phyloP scores from a whole-genome alignment of 495 filamentous ascomycete species.

The Xylaria telfairii region DNA sequence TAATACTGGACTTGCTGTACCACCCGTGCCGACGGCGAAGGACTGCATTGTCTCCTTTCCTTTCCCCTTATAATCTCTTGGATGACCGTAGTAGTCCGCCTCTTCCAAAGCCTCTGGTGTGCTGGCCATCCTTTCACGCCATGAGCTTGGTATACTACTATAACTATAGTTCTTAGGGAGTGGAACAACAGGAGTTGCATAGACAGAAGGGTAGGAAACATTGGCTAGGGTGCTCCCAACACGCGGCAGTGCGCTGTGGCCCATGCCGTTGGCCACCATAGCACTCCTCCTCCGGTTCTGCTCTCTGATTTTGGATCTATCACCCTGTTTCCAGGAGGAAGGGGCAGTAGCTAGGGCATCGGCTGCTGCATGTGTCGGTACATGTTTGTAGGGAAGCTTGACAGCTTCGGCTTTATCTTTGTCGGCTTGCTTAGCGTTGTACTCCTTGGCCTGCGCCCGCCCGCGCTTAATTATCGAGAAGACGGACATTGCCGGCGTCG shows the following conservation, averaged over 20 bases:
- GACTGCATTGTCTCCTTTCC: constrained; percentile 27
- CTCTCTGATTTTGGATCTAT: constrained; percentile 49
- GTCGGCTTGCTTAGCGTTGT: constrained; percentile 51
- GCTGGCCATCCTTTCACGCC: constrained; percentile 33
- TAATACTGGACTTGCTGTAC: constrained; percentile 17
- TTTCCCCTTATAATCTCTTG: constrained; percentile 33
- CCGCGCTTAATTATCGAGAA: constrained; percentile 56
- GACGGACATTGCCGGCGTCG: constrained; percentile 53
- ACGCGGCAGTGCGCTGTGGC: constrained; percentile 45
- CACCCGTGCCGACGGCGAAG: constrained; percentile 18
- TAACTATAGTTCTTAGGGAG: constrained; percentile 52
- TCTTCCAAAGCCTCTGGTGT: constrained; percentile 25
- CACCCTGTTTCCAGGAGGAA: constrained; percentile 51
- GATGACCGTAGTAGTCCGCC: constrained; percentile 25
- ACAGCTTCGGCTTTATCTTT: constrained; percentile 46
- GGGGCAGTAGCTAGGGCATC: constrained; percentile 63
- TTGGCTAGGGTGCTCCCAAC: constrained; percentile 50
- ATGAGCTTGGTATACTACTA: constrained; percentile 42
- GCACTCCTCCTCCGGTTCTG: constrained; percentile 51
- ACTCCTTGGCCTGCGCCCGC: constrained; percentile 57
- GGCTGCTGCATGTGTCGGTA: constrained; percentile 62
- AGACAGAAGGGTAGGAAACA: constrained; percentile 49
- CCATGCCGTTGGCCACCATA: constrained; percentile 41
- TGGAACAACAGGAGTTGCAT: constrained; percentile 48
- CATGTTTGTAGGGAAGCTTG: constrained; percentile 58